These are phyloP conservation scores for Botryotinia convoluta DNA, from an alignment of 2,329 filamentous ascomycete species.

Conservation along the genomic window DNA sequence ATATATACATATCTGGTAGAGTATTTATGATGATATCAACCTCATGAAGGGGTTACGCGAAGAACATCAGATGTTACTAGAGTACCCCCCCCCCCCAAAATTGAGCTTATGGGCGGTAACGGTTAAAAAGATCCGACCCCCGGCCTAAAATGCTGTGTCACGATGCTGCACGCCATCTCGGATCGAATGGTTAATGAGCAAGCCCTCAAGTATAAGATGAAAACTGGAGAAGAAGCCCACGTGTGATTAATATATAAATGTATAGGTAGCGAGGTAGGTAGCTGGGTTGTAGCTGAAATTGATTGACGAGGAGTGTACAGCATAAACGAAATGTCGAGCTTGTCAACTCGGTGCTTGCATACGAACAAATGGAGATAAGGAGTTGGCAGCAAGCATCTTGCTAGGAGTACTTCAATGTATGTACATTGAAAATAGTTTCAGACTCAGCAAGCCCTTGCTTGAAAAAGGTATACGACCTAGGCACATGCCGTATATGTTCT, in stretches of 20 bases:
- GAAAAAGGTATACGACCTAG: background rate
- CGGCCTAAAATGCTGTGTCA: background rate
- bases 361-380: background rate
- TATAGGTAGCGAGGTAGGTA: background rate
- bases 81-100: background rate
- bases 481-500: background rate
- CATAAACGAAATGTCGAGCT: background rate
- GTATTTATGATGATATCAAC: background rate
- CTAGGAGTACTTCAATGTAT: background rate
- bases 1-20: background rate
- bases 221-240: slow-evolving; percentile 6
- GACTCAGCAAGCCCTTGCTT: background rate
- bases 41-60: slow-evolving; percentile 16
- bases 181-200: background rate
- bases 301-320: background rate
- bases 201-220: background rate
- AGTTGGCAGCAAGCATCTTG: background rate
- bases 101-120: background rate
- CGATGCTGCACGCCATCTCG: slow-evolving; percentile 11
- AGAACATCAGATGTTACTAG: background rate
- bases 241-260: background rate
- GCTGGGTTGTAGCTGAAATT: background rate
- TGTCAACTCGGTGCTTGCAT: background rate
- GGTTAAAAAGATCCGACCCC: background rate
- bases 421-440: background rate